Evolutionary conservation across 2,329 filamentous ascomycete genomes (phyloP), one percentile per base, ranked within the genome.

Genomic region (Diaporthe humulicola): DNA sequence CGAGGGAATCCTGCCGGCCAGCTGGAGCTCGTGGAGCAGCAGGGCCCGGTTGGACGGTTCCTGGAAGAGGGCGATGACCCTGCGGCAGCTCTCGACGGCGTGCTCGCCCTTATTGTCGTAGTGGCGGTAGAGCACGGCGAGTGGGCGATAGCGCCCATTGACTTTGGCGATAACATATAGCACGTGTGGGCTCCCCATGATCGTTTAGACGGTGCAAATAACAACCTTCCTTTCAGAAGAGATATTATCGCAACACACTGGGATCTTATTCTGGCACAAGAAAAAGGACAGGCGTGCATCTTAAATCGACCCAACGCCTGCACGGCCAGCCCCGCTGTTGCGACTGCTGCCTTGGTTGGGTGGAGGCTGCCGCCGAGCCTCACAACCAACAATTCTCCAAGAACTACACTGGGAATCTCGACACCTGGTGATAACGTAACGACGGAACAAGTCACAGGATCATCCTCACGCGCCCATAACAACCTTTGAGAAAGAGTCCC

Each of bases 401-500:
- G n/a, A n/a, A n/a, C n/a, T n/a, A n/a, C n/a, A n/a, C n/a, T n/a
- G n/a, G n/a, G n/a, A n/a, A n/a, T n/a, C n/a, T n/a, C n/a, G n/a
- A 22, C 1, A 38, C 3, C 36, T 25, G 36, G 57, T 17, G 4
- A 15, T 10, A 4, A 19, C n/a, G n/a, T n/a, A n/a, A n/a, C n/a
- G n/a, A 48, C 22, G n/a, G 19, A 22, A 6, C 38, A 30, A 15
- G 1, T 4, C n/a, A 3, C 14, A 3, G 15, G 57, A 4, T 14
- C 40, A 33, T 9, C 52, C 17, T 74, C 67, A 76, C 4, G 60
- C 60, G 6, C 74, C 72, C 74, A 84, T 83, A 36, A 84, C 75
- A 7, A 88, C 86, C 78, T 83, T 87, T 0, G 81, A 81, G 76
- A 89, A 86, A 1, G 83, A 85, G 14, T 85, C 84, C 0, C 84